Base-by-base conservation (phyloP, 2,329 filamentous ascomycete genomes). In the Leptographium lundbergii region DNA sequence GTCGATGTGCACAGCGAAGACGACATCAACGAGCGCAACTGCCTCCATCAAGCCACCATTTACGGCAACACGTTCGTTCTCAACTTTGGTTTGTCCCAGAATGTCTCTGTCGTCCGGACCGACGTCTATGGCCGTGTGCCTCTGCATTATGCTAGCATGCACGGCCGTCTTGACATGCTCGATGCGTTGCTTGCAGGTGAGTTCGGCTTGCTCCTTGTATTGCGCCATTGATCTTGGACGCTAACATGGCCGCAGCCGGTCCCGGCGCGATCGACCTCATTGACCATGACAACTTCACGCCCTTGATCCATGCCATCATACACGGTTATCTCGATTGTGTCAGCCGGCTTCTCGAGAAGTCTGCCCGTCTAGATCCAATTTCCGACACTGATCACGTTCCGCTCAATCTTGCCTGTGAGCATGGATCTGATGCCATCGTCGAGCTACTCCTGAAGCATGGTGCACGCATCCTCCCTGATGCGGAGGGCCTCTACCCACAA, bases 201-300 rank as follows among this genome's bases (percentile, higher is more conserved):
- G 71, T 24, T 0, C 19, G 24, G 7, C 29, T n/a, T 54, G 2
- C 10, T 47, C 29, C 17, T 42, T 36, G 4, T 51, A 24, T 45
- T 25, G 22, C 4, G 6, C 17, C 10, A 11, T 24, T 34, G 19
- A 13, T 25, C 25, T 7, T 25, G 6, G 34, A n/a, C 39, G 56
- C 53, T 50, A 9, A 56, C 45, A 22, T 34, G 51, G 36, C n/a
- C 25, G n/a, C 59, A 84, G 82, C 82, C 25, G 85, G 87, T 54
- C 81, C 84, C 5, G 77, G 82, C 24, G 96, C 90, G 0, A 87
- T 97, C 61, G 85, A 97, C 69, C 77, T 87, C 48, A 91, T 91
- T 68, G 94, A 99, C 68, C 89, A 97, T 68, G 92, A 99, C 74
- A 96, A 96, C 72, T 99, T 96, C 70, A 97, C 92, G 0, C 91